Evolutionary conservation across 2,329 filamentous ascomycete species (phyloP), one percentile per base, ranked within the genome.

Genomic region (Cordyceps cateniannulata): DNA sequence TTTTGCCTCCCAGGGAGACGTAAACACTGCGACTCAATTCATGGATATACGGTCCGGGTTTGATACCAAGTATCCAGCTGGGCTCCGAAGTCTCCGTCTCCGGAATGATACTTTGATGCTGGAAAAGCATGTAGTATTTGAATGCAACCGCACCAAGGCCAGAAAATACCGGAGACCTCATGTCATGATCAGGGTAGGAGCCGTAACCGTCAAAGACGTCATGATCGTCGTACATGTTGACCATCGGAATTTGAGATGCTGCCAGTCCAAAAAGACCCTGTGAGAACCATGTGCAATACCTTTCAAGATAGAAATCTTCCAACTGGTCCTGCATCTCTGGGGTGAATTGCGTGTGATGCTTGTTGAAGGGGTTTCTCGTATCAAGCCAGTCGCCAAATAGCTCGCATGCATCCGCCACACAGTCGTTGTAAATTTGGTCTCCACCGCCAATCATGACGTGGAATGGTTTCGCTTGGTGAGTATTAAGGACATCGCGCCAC

Each of bases 91-190:
- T 79, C 66, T 96, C 87, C 0, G 87, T 91, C 76, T 99, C 95
- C 50, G 87, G 84, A 1, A 85, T 77, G 3, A 96, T 80, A 66
- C 89, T 96, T 73, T 99, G 96, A 67, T 99, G 95, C 73, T 99
- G 95, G 77, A 99, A 99, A 9, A 99, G 82, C 86, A 99, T 88
- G 69, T 99, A 99, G 75, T 98, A 99, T 73, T 99, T 99, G 83
- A 95, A 98, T 0, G 93, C 93, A 54, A 98, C 86, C 42, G 89
- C 89, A 2, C 95, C 96, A 9, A 99, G 75, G 0, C 96, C 95
- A 2, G 87, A 88, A 71, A 99, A 96, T 0, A 98, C 90, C 0
- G 91, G 89, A 3, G 90, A 91, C 65, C 84, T 85, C 91, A 97
- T 98, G 69, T 96, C 95, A 66, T 90, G 85, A 66, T 97, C 85